Base-by-base conservation (phyloP, 2,329 filamentous ascomycete species). In the Aspergillus sp. region DNA sequence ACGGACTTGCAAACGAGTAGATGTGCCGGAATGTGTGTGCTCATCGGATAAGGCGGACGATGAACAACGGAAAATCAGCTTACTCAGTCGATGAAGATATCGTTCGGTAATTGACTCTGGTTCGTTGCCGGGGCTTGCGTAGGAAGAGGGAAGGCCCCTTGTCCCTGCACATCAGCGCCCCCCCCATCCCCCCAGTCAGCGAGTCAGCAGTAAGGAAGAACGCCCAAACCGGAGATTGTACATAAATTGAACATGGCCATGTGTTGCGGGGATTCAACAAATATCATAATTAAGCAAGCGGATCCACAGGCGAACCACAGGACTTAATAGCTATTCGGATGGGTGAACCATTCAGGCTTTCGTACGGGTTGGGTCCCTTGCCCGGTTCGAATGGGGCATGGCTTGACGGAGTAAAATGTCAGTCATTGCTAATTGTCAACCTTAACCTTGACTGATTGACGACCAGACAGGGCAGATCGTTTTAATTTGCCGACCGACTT, bases 391-490 rank as follows among this genome's bases (percentile, higher is more conserved):
- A 35, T 35, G 33, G 33, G 33, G 33, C 10, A 30, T 35, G 5
- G 13, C 33, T 35, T 17, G 13, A 39, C 17, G 37, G 37, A 39
- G 37, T 39, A 20, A 39, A 20, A 39, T 22, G 37, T 39, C 37
- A 12, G 10, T 20, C 37, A 39, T 39, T 39, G 25, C 25, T 17
- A 38, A 27, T 19, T 43, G 41, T 27, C 41, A 43, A 43, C 23
- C 23, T 43, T 43, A 43, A 43, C 22, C 41, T 43, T 43, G 41
- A 43, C 23, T 43, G 41, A 43, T 30, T 43, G 41, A 43, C 23
- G 9, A 7, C 13, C 33, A 37, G 17, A 39, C 37, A 22, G 37
- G 41, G 41, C 41, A 19, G 41, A 25, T 25, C 22, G n/a, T 30
- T 17, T 25, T 15, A 9, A 43, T 43, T 43, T 43, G 41, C 41